These are phyloP conservation scores for Potentilla sterilis DNA, from an alignment of 306 rosid genomes.

Conservation along the genomic window DNA sequence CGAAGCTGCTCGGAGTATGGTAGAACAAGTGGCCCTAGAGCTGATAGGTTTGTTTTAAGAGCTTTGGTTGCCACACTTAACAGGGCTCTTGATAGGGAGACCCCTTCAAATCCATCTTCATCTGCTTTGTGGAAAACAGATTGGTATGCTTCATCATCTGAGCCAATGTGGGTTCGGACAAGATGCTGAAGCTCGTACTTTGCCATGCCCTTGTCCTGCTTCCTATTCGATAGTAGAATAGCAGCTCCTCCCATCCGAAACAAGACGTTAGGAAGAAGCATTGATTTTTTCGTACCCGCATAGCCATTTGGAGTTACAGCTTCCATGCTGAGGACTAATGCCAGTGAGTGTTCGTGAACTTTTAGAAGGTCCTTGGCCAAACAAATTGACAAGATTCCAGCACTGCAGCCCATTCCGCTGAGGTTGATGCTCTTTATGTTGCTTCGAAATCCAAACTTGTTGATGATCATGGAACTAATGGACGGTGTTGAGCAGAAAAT, in stretches of 20 bases:
- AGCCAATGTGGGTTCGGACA: conserved; percentile 58
- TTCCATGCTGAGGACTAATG: conserved; percentile 68
- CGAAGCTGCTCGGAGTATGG: conserved; percentile 47
- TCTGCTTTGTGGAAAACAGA: conserved; percentile 57
- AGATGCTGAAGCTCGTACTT: conserved; percentile 63
- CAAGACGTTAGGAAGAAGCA: conserved; percentile 54
- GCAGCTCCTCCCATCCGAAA: conserved; percentile 79
- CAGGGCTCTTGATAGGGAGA: conserved; percentile 48
- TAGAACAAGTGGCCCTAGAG: conserved; percentile 53
- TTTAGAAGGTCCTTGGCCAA: conserved; percentile 56
- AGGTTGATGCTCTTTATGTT: conserved; percentile 52
- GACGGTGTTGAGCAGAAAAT: conserved; percentile 73
- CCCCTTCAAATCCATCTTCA: conserved; percentile 44
- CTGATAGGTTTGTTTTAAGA: conserved; percentile 44
- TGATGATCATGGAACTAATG: conserved; percentile 55
- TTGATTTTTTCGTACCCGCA: conserved; percentile 47
- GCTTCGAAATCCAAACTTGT: conserved; percentile 66
- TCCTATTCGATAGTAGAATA: conserved; percentile 53
- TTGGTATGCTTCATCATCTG: conserved; percentile 51
- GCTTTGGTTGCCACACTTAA: conserved; percentile 55
- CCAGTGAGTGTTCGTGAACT: conserved; percentile 57
- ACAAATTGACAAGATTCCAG: conserved; percentile 57
- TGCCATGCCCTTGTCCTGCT: conserved; percentile 43
- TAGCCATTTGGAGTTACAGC: conserved; percentile 58
- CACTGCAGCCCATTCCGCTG: conserved; percentile 82